These are phyloP conservation scores for Punica granatum DNA, from an alignment of 345 rosid genomes.

Conservation along the genomic window DNA sequence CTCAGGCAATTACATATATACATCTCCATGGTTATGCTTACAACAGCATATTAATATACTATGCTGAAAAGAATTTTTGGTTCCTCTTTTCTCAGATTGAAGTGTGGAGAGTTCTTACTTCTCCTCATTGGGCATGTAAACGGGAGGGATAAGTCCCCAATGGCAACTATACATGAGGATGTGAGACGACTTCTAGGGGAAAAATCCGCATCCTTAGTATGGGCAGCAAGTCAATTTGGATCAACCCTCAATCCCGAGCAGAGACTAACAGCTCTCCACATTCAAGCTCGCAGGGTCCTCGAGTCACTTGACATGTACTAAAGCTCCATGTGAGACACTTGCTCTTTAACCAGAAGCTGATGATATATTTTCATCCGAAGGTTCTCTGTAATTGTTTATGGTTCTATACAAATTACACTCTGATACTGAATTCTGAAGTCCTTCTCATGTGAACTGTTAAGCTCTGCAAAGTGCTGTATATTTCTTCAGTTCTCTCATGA, in stretches of 20 bases:
- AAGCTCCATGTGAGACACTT: constrained; percentile 2
- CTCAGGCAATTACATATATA: constrained; percentile 47
- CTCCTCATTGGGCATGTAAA: constrained; percentile 85
- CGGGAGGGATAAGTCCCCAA: constrained; percentile 67
- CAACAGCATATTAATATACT: neutral
- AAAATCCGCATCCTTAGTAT: constrained; percentile 85
- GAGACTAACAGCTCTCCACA: constrained; percentile 71
- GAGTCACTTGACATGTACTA: constrained; percentile 80
- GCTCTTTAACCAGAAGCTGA: neutral
- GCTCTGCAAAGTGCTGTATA: constrained; percentile 32
- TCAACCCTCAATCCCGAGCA: constrained; percentile 83
- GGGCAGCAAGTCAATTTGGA: constrained; percentile 97
- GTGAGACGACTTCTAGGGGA: constrained; percentile 84
- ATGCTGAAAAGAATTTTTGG: neutral
- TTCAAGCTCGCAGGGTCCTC: constrained; percentile 89
- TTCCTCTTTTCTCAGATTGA: constrained; percentile 40
- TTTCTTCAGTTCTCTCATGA: constrained; percentile 32
- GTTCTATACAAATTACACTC: neutral
- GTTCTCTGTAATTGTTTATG: neutral
- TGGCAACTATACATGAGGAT: constrained; percentile 80
- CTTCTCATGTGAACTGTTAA: constrained; percentile 35
- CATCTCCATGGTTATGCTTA: neutral
- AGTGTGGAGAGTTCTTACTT: constrained; percentile 94
- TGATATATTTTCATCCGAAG: neutral
- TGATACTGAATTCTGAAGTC: neutral